phyloP scores from a whole-genome alignment of 2,329 filamentous ascomycete genomes.

The Aspergillus clavatus region DNA sequence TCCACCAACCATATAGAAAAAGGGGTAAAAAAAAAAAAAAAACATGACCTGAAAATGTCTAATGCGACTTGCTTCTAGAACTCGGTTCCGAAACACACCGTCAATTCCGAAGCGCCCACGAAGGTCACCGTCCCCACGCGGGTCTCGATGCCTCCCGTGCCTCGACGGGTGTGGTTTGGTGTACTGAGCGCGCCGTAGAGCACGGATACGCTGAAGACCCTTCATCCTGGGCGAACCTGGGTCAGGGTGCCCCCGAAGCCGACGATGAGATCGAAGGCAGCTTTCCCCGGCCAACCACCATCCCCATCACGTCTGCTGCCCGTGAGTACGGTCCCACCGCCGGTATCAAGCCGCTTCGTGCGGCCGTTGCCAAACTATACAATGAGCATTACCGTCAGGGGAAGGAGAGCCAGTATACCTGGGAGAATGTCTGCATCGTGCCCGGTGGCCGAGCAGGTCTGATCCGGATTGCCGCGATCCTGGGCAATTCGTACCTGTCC shows the following conservation, averaged over 20 bases:
- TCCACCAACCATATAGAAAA: no score
- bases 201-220: conserved; percentile 83
- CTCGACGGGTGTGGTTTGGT: conserved; percentile 90
- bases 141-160: conserved; percentile 83
- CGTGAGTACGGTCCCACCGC: conserved; percentile 92
- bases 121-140: conserved; percentile 84
- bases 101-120: conserved; percentile 84
- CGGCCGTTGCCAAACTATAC: conserved; percentile 86
- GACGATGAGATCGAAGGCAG: conserved; percentile 88
- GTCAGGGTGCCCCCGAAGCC: conserved; percentile 89
- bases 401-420: conserved; percentile 85
- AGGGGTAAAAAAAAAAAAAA: no score
- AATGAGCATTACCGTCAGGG: conserved; percentile 87
- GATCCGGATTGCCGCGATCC: conserved; percentile 88
- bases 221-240: conserved; percentile 82
- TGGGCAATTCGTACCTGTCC: conserved; percentile 86
- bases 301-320: conserved; percentile 72
- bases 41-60: no score
- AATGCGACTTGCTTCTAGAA: conserved; percentile 49
- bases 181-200: conserved; percentile 66
- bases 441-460: conserved; percentile 87
- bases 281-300: conserved; percentile 72
- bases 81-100: conserved; percentile 77
- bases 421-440: conserved; percentile 96
- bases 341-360: conserved; percentile 83